A percentile compares a stretch with the other conserved stretches of the same genome.
Evolutionary conservation across 1,139 yeast genomes (phyloP).

Genomic region (Suhomyces wounanorum): DNA sequence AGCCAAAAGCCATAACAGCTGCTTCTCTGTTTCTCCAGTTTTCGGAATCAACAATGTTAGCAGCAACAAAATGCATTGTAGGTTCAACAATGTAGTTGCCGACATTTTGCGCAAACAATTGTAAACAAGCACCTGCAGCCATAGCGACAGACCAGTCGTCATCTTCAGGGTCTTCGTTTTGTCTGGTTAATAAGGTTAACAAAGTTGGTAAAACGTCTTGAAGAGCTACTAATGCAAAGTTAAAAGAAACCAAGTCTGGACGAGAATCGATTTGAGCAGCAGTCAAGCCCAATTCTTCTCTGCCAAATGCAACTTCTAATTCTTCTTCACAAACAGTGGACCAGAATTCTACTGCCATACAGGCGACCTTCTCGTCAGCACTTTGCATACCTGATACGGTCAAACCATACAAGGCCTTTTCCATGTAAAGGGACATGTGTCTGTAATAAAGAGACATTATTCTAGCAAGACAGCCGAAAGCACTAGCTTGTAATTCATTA

Average conservation of each 20-base stretch:
- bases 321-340: conserved; percentile 97
- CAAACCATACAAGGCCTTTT: conserved; percentile 87
- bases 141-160: conserved; percentile 97
- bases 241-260: conserved; percentile 50
- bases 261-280: conserved; percentile 42
- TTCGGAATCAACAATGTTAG: conserved; percentile 54
- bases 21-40: conserved; percentile 93
- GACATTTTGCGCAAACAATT: conserved; percentile 87
- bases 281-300: conserved; percentile 54
- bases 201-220: conserved; percentile 87
- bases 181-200: conserved; percentile 76
- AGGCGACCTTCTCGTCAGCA: conserved; percentile 81
- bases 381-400: conserved; percentile 93
- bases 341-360: conserved; percentile 99
- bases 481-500: conserved; percentile 84
- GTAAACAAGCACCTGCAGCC: conserved; percentile 99
- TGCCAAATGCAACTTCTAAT: conserved; percentile 70
- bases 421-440: conserved; percentile 94
- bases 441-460: conserved; percentile 89
- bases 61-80: conserved; percentile 79
- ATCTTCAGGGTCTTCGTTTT: conserved; percentile 88
- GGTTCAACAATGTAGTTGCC: conserved; percentile 85
- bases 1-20: conserved; percentile 98
- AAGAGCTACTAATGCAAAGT: conserved; percentile 84
- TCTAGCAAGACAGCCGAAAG: conserved; percentile 92